Base-by-base conservation (phyloP, 495 filamentous ascomycete genomes). In the Xylaria bambusicola region DNA sequence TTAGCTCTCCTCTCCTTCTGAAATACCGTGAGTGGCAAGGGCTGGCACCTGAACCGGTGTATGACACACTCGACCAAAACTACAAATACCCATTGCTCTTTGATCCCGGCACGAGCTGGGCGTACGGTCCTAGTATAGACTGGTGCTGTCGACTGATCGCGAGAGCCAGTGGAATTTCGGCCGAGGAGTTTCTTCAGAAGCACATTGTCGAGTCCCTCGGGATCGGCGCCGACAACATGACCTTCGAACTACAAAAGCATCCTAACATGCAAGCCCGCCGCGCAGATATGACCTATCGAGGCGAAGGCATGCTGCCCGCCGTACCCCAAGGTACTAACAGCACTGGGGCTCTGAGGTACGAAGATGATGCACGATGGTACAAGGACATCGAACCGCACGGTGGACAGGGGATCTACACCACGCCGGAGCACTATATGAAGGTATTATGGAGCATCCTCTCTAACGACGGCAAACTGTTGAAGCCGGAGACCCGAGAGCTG, bases 91-190 rank as follows among this genome's bases (percentile, higher is more conserved):
- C 80, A 6, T 66, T 82, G 7, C 41, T 64, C 36, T 81, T 75
- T 55, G 75, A 83, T 21, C 80, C 81, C 1, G 81, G 81, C 6
- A 66, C 64, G 3, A 62, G 70, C 23, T 84, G 78, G 81, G 63
- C 67, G 52, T 83, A 83, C 58, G 73, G 79, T 0, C 42, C 70
- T 0, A 67, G 71, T 9, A 60, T 80, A 0, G 80, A 83, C 63
- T 83, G 80, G 79, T 76, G 78, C 6, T 75, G 77, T 8, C 62
- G 71, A 0, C 50, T 80, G 1, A 71, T 83, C 7, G 70, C 73
- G 41, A 66, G 77, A 0, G 67, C 80, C 4, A 75, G 67, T 2
- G 58, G 42, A 1, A 21, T 50, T 1, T 51, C 53, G 2, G 20
- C 53, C 38, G 52, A 56, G 45, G 53, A 36, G 1, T 57, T 51